Evolutionary conservation across 1,284 basidiomycete species (phyloP), one percentile per base, ranked within the genome.

Genomic region (Rhodotorula sp.): DNA sequence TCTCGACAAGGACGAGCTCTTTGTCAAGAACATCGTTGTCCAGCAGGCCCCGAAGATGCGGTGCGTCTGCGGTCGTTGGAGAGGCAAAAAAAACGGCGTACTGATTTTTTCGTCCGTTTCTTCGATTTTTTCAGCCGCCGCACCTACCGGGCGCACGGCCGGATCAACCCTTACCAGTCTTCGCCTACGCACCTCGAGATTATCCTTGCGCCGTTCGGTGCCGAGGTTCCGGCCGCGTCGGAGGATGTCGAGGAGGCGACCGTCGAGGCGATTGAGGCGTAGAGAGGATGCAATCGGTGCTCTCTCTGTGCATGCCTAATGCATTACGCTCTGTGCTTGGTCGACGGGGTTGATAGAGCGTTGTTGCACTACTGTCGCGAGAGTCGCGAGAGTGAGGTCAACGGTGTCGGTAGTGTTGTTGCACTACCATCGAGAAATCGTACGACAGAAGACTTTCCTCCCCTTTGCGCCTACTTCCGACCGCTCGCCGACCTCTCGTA

Each of bases 11-110:
- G 95, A 98, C 80, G 93, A 95, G 76, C 89, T 99, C 69, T 48
- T 64, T 44, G 95, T 99, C 87, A 94, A 91, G 86, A 96, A 91
- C 87, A 97, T 99, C 78, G 91, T 93, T 77, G 94, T 99, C 73
- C 91, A 99, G 83, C 95, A 99, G 85, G 96, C 96, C 77, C 96
- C 95, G 76, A 99, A 99, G 93, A 99, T 96, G 82, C 93, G 93
- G 66, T 67, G 24, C 33, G 65, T 56, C 3, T 18, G 8, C 2
- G 8, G 6, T 2, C 5, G 24, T 4, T 6, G 29, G 8, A 4
- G 17, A 6, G 1, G 45, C 12, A 1, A 22, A 10, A 12, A 33
- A 15, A 42, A 29, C 26, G 8, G 18, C 10, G 17, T 42, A 22
- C 22, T 49, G 17, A 26, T 22, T 29, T 54, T 56, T 5, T 22